Base-by-base conservation (phyloP, 108 stramenopile genomes). In the Seminavis robusta region DNA sequence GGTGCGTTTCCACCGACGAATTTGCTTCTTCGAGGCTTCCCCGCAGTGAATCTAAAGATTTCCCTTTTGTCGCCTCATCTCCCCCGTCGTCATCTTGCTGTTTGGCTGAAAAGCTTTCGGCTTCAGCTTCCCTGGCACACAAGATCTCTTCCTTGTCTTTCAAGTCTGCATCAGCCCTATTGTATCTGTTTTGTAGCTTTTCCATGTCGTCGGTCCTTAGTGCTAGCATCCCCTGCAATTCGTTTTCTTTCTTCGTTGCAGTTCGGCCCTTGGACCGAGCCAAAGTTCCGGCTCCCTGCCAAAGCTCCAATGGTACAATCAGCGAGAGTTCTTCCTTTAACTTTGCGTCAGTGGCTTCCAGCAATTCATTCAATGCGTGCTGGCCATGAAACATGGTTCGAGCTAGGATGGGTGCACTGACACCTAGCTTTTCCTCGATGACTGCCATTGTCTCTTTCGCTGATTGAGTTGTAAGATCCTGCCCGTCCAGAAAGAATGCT, bases 311-410 rank as follows among this genome's bases (percentile, higher is more conserved):
- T 33, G 89, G 86, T 4, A 91, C 77, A 28, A 91, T 46, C 37
- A 76, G 36, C 0, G 85, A 81, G 8, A 91, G 57, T 41, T 87
- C 89, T 19, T 91, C 89, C 69, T 91, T 91, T 0, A 91, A 63
- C 61, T 81, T 84, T 11, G 83, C 64, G 43, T 91, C 89, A 3
- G 89, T 78, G 21, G 85, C 72, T 45, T 87, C 89, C 23, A 91
- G 51, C 19, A 91, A 59, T 6, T 80, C 85, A 49, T 84, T 84
- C 25, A 91, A 60, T 1, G 75, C 56, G 47, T 87, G 85, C 40
- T 91, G 85, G 25, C 89, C 89, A 46, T 91, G 83, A 52, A 91
- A 91, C 42, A 84, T 77, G 28, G 83, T 70, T 45, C 89, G 76
- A 11, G 71, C 45, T 30, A 91, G 54, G 8, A 85, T 52, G 44